Conservation (phyloP, 257 asterid genomes). For the Lycium ferocissimum region DNA sequence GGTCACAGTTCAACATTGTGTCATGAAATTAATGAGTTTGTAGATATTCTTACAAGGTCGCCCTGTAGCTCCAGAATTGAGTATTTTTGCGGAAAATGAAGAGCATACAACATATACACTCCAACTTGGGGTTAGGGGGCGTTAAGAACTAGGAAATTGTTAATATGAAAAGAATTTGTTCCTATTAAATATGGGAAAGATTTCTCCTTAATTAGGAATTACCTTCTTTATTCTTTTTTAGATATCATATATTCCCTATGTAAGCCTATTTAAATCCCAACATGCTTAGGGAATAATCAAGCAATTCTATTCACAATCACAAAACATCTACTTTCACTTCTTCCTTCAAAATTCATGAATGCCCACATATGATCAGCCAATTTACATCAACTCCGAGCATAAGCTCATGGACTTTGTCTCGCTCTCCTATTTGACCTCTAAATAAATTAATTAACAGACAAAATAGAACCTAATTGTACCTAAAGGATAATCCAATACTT, state of each 20-base stretch:
- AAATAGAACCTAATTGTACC: slow-evolving; percentile 8
- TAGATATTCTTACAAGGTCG: background rate
- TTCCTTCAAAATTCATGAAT: background rate
- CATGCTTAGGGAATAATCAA: slow-evolving; percentile 3
- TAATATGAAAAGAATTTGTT: background rate
- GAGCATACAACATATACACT: background rate
- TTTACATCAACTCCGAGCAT: background rate
- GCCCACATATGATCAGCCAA: background rate
- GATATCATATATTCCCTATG: background rate
- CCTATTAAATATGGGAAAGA: background rate
- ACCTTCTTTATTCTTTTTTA: background rate
- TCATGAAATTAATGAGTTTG: background rate
- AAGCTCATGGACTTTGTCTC: background rate
- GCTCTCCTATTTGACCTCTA: background rate
- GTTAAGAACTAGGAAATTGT: background rate
- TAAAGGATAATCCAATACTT: background rate
- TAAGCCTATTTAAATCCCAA: background rate
- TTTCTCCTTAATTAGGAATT: background rate
- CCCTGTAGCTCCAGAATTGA: background rate
- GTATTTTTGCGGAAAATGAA: background rate
- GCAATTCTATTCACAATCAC: background rate
- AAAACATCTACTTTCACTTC: background rate
- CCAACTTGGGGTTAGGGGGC: background rate
- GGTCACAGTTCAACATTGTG: background rate
- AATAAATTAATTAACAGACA: background rate